A percentile compares a stretch with the other conserved stretches of the same genome.
phyloP scores from a whole-genome alignment of 371 early-diverging fungal species.

The Blakeslea trispora region DNA sequence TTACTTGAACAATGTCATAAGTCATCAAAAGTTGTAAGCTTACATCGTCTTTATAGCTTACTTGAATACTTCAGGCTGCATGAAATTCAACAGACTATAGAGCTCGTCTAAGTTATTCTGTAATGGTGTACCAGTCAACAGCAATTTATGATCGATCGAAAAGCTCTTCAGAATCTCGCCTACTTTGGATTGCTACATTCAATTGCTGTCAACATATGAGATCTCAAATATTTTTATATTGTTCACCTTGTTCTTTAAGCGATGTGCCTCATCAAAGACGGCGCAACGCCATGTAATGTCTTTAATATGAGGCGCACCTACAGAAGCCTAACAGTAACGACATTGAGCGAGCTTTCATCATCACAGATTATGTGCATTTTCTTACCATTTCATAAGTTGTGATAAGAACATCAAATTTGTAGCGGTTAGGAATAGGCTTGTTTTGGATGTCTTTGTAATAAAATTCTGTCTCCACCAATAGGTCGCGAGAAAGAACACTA shows the following conservation, averaged over 20 bases:
- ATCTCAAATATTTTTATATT: not conserved
- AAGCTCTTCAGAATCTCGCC: slow-evolving; percentile 46
- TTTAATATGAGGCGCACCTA: slow-evolving; percentile 69
- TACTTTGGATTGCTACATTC: slow-evolving; percentile 44
- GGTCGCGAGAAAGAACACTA: slow-evolving; percentile 46
- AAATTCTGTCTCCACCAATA: slow-evolving; percentile 70
- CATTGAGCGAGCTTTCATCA: not conserved
- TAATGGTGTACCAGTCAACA: slow-evolving; percentile 75
- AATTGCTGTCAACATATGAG: not conserved
- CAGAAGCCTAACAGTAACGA: slow-evolving; percentile 21
- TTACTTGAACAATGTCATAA: slow-evolving; percentile 23
- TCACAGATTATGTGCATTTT: not conserved
- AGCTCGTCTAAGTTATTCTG: slow-evolving; percentile 94
- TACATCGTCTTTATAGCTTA: slow-evolving; percentile 4
- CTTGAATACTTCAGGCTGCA: slow-evolving; percentile 74
- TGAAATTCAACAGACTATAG: slow-evolving; percentile 90
- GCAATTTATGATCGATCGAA: slow-evolving; percentile 47
- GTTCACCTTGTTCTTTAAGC: slow-evolving; percentile 81
- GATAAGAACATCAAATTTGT: slow-evolving; percentile 82
- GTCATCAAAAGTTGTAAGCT: too few species aligned
- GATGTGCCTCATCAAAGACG: slow-evolving; percentile 97
- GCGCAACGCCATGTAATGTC: slow-evolving; percentile 83
- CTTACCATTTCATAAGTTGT: slow-evolving; percentile 82
- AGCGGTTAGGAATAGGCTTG: slow-evolving; percentile 42
- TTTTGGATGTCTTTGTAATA: slow-evolving; percentile 60